Evolutionary conservation across 2,329 filamentous ascomycete genomes (phyloP).

Genomic region (Didymella pinodella): DNA sequence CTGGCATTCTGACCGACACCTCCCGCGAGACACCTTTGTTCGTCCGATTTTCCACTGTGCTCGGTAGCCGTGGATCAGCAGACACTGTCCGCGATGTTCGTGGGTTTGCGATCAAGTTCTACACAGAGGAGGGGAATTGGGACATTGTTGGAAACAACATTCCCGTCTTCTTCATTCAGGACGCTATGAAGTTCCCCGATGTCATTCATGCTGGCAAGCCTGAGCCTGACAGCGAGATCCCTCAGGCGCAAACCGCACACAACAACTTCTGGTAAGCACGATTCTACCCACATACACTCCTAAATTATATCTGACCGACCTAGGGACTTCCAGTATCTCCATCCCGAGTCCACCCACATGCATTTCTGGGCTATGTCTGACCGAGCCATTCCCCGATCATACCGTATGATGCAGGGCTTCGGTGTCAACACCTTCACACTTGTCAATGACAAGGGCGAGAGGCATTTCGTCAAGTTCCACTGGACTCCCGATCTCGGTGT

Average conservation of each 20-base stretch:
- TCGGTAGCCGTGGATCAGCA: conserved; percentile 76
- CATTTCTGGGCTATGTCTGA: conserved; percentile 82
- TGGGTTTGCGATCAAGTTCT: conserved; percentile 80
- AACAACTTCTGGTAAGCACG: conserved; percentile 71
- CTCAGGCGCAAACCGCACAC: conserved; percentile 74
- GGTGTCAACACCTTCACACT: conserved; percentile 82
- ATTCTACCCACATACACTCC: not conserved
- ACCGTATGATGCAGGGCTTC: conserved; percentile 86
- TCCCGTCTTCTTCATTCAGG: conserved; percentile 78
- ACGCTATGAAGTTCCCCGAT: conserved; percentile 77
- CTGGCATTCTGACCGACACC: conserved; percentile 72
- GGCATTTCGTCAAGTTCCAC: conserved; percentile 79
- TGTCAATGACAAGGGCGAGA: conserved; percentile 71
- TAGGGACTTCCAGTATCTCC: conserved; percentile 62
- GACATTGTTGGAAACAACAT: conserved; percentile 79
- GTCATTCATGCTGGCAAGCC: conserved; percentile 71
- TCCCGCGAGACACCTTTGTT: conserved; percentile 72
- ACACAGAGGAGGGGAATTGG: conserved; percentile 80
- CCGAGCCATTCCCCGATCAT: conserved; percentile 75
- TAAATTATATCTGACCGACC: too few relatives aligned
- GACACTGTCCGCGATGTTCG: conserved; percentile 86
- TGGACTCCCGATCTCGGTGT: conserved; percentile 78
- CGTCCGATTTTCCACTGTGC: conserved; percentile 78
- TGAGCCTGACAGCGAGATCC: conserved; percentile 73
- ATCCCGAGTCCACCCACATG: conserved; percentile 79